These are phyloP conservation scores for Trichoderma polysporum DNA, from an alignment of 2,329 filamentous ascomycete genomes.

Conservation along the genomic window DNA sequence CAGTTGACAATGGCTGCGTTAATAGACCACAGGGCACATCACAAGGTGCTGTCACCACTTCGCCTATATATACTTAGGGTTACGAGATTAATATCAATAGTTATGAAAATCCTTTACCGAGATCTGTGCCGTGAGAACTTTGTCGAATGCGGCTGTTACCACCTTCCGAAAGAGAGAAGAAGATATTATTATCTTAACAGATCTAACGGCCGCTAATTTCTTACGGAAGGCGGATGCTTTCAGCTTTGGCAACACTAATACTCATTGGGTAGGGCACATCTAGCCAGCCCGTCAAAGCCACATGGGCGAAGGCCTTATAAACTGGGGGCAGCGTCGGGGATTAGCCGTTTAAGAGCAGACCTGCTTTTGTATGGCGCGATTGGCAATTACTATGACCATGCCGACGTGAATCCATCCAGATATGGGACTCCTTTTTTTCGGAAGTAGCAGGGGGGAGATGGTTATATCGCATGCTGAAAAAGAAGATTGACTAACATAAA, in stretches of 20 bases:
- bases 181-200: not conserved
- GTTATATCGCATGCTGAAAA: not conserved
- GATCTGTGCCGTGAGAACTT: not conserved
- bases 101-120: not conserved
- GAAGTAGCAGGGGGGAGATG: not conserved
- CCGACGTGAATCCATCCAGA: not conserved
- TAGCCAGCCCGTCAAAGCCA: not conserved
- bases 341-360: no score
- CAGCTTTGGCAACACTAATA: not conserved
- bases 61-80: no score
- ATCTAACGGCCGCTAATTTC: not conserved
- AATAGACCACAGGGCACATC: not conserved
- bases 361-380: not conserved
- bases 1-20: not conserved
- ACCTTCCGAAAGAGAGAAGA: not conserved
- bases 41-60: not conserved
- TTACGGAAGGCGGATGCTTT: not conserved
- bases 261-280: no score
- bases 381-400: not conserved
- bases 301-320: not conserved
- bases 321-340: not conserved
- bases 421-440: not conserved
- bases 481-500: no score
- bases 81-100: not conserved
- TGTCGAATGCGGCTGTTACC: not conserved